Evolutionary conservation across 306 rosid genomes (phyloP).

Genomic region (Prinsepia uniflora): DNA sequence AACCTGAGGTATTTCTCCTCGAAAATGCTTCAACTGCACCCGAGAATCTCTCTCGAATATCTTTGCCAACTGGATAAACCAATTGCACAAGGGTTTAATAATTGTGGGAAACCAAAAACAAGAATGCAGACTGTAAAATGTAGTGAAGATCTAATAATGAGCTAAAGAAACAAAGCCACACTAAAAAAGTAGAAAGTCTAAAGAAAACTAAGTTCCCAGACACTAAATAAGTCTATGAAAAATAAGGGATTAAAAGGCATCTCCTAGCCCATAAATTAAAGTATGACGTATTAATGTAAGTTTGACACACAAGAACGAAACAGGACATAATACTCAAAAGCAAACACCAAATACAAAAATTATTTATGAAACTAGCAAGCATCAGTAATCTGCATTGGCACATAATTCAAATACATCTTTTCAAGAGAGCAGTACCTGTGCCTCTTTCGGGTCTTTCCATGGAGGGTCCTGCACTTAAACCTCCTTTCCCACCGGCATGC

Average conservation of each 20-base stretch:
- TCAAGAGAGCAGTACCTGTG: constrained; percentile 50
- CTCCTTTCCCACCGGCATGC: constrained; percentile 72
- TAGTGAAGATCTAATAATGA: not conserved
- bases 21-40: constrained; percentile 85
- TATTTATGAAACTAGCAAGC: constrained; percentile 8
- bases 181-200: not conserved
- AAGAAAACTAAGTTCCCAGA: not conserved
- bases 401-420: constrained; percentile 16
- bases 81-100: constrained; percentile 31
- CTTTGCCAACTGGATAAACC: constrained; percentile 68
- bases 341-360: constrained; percentile 3
- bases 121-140: not conserved
- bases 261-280: not conserved
- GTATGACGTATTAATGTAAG: not conserved
- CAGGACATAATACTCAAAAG: not conserved
- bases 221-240: not conserved
- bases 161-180: constrained; percentile 1
- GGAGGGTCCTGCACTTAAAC: constrained; percentile 53
- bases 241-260: not conserved
- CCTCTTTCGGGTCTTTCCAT: constrained; percentile 65
- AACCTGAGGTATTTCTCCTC: constrained; percentile 51
- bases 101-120: not conserved
- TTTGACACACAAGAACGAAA: not conserved
- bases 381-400: constrained; percentile 5
- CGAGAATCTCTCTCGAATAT: constrained; percentile 75